Evolutionary conservation across 805 yeast species (phyloP).

Genomic region (Yarrowia sp.): DNA sequence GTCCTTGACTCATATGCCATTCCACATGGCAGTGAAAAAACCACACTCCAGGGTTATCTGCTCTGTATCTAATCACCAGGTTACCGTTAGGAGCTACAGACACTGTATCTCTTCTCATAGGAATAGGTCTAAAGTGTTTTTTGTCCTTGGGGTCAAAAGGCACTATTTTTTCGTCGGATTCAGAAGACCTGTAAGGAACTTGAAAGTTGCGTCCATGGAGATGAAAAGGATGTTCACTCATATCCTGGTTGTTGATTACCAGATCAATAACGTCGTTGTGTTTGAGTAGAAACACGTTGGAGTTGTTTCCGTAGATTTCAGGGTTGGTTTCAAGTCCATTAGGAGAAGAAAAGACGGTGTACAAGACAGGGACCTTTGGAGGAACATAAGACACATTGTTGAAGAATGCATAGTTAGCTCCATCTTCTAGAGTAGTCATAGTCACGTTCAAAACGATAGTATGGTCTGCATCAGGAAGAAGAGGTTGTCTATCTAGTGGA

Average conservation of each 20-base stretch:
- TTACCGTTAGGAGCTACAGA: constrained; percentile 81
- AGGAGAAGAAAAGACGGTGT: constrained; percentile 21
- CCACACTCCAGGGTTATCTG: constrained; percentile 98
- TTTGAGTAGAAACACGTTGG: constrained; percentile 56
- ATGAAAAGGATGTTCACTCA: constrained; percentile 97
- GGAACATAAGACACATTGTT: constrained; percentile 33
- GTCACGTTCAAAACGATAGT: constrained; percentile 63
- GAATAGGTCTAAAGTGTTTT: constrained; percentile 60
- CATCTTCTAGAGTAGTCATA: constrained; percentile 80
- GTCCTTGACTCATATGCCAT: constrained; percentile 96
- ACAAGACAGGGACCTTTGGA: constrained; percentile 30
- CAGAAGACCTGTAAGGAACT: constrained; percentile 66
- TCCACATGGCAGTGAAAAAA: constrained; percentile 98
- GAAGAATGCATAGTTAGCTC: constrained; percentile 73
- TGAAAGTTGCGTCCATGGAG: constrained; percentile 93
- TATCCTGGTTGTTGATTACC: constrained; percentile 78
- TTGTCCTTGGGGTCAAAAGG: constrained; percentile 58
- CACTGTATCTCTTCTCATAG: constrained; percentile 77
- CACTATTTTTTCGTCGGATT: constrained; percentile 52
- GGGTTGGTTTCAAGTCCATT: constrained; percentile 31
- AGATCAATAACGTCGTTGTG: constrained; percentile 71
- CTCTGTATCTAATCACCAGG: constrained; percentile 80
- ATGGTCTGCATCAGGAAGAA: constrained; percentile 62
- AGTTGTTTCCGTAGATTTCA: constrained; percentile 48
- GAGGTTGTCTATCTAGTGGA: constrained; percentile 56